A percentile compares a stretch with the other conserved stretches of the same genome.
phyloP scores from a whole-genome alignment of 2,329 filamentous ascomycete species.

The Lachnellula cervina region DNA sequence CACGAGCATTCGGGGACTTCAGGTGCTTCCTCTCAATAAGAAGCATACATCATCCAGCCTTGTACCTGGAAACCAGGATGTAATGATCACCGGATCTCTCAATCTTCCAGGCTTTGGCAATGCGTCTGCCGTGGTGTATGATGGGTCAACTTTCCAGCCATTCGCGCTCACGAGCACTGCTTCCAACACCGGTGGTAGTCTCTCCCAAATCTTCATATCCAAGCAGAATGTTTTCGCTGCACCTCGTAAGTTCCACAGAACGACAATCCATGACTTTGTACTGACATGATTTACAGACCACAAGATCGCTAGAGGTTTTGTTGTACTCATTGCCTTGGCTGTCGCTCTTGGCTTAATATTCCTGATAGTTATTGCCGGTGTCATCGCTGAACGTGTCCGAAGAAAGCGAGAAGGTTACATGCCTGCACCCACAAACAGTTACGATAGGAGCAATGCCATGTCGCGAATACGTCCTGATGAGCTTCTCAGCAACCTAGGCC shows the following conservation, averaged over 20 bases:
- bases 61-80: constrained; percentile 61
- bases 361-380: constrained; percentile 68
- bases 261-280: constrained; percentile 5
- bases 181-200: constrained; percentile 62
- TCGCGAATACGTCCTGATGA: constrained; percentile 57
- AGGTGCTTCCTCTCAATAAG: constrained; percentile 69
- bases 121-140: constrained; percentile 81
- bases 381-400: constrained; percentile 69
- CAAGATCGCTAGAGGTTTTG: constrained; percentile 66
- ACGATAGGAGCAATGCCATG: constrained; percentile 54
- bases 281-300: constrained; percentile 36
- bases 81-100: constrained; percentile 83
- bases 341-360: constrained; percentile 75
- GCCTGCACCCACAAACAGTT: constrained; percentile 66
- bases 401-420: constrained; percentile 76
- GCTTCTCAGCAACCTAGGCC: constrained; percentile 33
- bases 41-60: constrained; percentile 61
- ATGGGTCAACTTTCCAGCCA: constrained; percentile 72
- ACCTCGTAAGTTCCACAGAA: constrained; percentile 45
- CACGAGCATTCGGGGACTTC: constrained; percentile 72
- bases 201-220: constrained; percentile 80
- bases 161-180: constrained; percentile 72
- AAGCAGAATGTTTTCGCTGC: constrained; percentile 69
- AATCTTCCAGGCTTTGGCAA: constrained; percentile 70
- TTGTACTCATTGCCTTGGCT: constrained; percentile 76